Base-by-base conservation (phyloP, 179 eudicot species). In the Spinacia oleracea region DNA sequence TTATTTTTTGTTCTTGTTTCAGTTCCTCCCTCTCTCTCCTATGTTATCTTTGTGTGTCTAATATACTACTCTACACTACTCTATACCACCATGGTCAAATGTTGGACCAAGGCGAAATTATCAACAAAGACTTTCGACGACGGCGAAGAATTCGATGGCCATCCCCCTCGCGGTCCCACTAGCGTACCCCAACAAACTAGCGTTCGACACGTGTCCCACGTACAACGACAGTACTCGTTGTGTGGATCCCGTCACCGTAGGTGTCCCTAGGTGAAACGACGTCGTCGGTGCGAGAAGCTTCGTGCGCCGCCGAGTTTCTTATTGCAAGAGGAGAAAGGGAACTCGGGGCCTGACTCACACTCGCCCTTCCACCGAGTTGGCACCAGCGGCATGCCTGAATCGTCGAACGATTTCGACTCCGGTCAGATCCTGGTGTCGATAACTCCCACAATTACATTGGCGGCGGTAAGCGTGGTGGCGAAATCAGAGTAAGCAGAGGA, bases 241-340 rank as follows among this genome's bases (percentile, higher is more conserved):
- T 93, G 78, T 96, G 98, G 10, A 97, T 96, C 25, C 99, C 99
- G 53, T 96, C 98, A 0, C 98, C 99, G 43, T 96, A 97, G 18
- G 80, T 65, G 77, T 96, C 98, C 0, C 97, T 85, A 0, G 99
- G 91, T 2, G 97, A 90, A 0, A 78, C 80, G 15, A 81, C 43
- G 27, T 93, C 98, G n/a, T 76, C 78, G 0, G 29, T 77, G 79
- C 0, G 92, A 81, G 77, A 96, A 96, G 42, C 81, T 83, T 11
- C 91, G 69, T 0, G 99, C 98, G 0, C 98, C 98, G 51, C 93
- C 88, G 12, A 96, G 79, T 64, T 93, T 96, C 29, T 78, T 83
- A 63, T 96, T 96, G 59, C 98, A 93, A 6, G 72, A 53, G 0
- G 83, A 42, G 0, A 87, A 78, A 6, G 72, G 42, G 59, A 93